Base-by-base conservation (phyloP, 2,329 filamentous ascomycete genomes). In the Colletotrichum sublineola region DNA sequence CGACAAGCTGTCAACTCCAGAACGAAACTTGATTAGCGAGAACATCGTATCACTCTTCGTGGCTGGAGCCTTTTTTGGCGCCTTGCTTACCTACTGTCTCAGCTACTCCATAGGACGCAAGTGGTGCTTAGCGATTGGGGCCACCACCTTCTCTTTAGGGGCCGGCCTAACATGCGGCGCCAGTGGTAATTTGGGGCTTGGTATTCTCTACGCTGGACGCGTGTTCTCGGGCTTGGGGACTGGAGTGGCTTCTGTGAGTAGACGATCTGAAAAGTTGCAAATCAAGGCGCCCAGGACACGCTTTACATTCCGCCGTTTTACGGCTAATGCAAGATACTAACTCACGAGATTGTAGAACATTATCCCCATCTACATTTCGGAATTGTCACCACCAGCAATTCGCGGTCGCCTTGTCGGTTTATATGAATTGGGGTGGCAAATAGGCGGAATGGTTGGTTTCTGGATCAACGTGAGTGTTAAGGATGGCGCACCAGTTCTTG, bases 21-120 rank as follows among this genome's bases (percentile, higher is more conserved):
- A 87, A 44, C 80, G 87, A 9, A 84, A 88, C 71, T 77, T 90
- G 9, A 82, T 90, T 55, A 90, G 87, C 75, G 84, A 88, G 70
- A 92, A 92, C 75, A 92, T 92, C 62, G 90, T 92, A 50, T 91
- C 88, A 12, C 85, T 88, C 57, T 92, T 92, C 79, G 91, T 93
- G 78, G 91, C 91, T 12, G 91, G 91, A 64, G 91, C 91, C 31
- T 93, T 93, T 81, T 93, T 93, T 73, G 91, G 91, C 15, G 87
- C 90, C 1, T 83, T 92, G 64, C 83, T 88, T 67, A 88, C 87
- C 31, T 92, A 91, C 75, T 84, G 84, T 2, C 83, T 86, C n/a
- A 87, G 86, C 20, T 88, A 88, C 80, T 90, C 85, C 78, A 82
- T 88, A 73, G 90, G 90, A 18, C 85, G 90, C 58, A 86, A 85